A percentile compares a stretch with the other conserved stretches of the same genome.
Evolutionary conservation across 2,329 filamentous ascomycete species (phyloP).

Genomic region (Fusarium oxysporum): DNA sequence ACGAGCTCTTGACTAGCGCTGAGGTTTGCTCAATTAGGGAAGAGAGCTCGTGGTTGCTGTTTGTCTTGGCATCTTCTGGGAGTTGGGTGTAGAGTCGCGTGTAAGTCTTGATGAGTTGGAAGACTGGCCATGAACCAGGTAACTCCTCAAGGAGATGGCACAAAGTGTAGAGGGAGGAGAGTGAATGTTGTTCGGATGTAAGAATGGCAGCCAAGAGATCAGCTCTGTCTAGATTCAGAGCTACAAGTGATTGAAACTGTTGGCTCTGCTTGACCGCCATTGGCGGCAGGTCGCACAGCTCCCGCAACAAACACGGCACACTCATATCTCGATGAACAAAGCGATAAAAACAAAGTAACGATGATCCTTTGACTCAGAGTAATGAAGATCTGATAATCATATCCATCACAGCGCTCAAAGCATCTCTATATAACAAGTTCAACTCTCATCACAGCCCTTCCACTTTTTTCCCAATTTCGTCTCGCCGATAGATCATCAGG

Average conservation of each 20-base stretch:
- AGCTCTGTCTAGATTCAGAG: neutral
- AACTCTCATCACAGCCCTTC: neutral
- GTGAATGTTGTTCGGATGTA: fast-evolving
- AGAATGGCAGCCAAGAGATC: neutral
- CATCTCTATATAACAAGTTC: neutral
- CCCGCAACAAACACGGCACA: neutral
- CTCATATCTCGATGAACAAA: neutral
- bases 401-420: neutral
- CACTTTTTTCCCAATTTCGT: neutral
- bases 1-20: neutral
- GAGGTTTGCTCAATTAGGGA: neutral
- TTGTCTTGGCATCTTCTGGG: neutral
- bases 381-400: neutral
- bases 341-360: neutral
- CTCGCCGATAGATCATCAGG: neutral
- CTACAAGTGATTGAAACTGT: neutral
- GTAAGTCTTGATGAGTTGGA: conserved; percentile 8
- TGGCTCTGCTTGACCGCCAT: neutral
- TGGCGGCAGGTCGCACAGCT: neutral
- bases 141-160: neutral
- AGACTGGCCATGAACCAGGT: neutral
- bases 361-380: neutral
- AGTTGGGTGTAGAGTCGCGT: neutral
- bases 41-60: neutral
- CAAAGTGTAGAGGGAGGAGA: neutral